Evolutionary conservation across 2,329 filamentous ascomycete genomes (phyloP), one percentile per base, ranked within the genome.

Genomic region (Colletotrichum sp.): DNA sequence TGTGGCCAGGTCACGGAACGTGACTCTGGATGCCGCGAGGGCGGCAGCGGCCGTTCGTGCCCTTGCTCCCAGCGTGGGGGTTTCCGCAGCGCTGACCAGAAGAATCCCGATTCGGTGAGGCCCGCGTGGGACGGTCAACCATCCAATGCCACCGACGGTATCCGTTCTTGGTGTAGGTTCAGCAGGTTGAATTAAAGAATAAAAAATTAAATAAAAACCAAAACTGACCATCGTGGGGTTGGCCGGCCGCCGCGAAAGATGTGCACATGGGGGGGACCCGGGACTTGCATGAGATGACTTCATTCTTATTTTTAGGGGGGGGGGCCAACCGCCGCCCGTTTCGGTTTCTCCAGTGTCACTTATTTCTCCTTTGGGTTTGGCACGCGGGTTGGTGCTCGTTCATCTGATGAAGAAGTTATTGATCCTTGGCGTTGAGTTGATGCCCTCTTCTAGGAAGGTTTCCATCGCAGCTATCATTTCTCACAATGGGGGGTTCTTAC

Each of bases 251-350:
- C 25, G 39, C 39, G 19, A 49, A 49, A 49, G 72, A 75, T 75
- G 64, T 72, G 72, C 72, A 44, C 62, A 72, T 52, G 72, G 65
- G 72, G 69, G 25, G 39, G 39, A 49, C 72, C 72, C 30, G 62
- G 69, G 30, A 49, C 36, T 22, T 72, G 69, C 72, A 72, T 75
- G 69, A 64, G 49, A 75, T 75, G 72, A 72, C 72, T 75, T 75
- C 69, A 72, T 75, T 49, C 27, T 70, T 62, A 49, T 55, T 39
- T 68, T 29, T 49, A 12, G 9, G 39, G 39, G 9, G 39, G 39
- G 39, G 39, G 27, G 29, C n/a, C n/a, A 16, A 19, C 39, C 5
- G 39, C 39, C 19, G 16, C 19, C 39, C 39, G 8, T 49, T n/a
- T n/a, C 39, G 39, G 39, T 49, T 49, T 49, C 39, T 49, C n/a